Conservation (phyloP, 257 asterid species). For the Echium plantagineum region DNA sequence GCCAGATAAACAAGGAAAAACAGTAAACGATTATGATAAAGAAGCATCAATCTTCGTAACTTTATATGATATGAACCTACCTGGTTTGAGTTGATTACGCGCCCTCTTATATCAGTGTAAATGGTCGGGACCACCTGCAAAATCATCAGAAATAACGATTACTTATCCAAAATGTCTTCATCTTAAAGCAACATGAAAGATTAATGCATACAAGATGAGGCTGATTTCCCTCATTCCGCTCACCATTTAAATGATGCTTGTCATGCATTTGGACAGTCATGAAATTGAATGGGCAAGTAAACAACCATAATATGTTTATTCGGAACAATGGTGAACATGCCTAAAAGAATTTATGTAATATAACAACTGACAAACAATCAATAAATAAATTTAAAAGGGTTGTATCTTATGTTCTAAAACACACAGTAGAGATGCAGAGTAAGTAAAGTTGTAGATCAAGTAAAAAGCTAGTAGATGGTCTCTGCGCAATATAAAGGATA, state of each 20-base stretch:
- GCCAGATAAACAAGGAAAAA: slow-evolving; percentile 2
- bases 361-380: background rate
- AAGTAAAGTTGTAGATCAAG: no score
- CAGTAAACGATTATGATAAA: background rate
- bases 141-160: slow-evolving; percentile 14
- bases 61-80: slow-evolving; percentile 14
- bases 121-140: slow-evolving; percentile 93
- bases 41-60: slow-evolving; percentile 3
- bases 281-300: no score
- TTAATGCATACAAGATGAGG: no score
- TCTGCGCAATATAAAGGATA: background rate
- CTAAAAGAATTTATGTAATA: no score
- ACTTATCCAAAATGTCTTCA: background rate
- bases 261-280: no score
- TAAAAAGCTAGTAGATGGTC: background rate
- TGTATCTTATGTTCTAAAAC: background rate
- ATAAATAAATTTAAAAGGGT: background rate
- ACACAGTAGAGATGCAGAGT: background rate
- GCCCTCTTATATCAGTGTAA: slow-evolving; percentile 65
- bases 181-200: no score
- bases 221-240: no score
- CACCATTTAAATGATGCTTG: no score
- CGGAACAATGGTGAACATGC: no score
- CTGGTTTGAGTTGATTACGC: slow-evolving; percentile 77
- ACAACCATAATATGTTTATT: no score